phyloP scores from a whole-genome alignment of 805 yeast species.

The Priceomyces medius region DNA sequence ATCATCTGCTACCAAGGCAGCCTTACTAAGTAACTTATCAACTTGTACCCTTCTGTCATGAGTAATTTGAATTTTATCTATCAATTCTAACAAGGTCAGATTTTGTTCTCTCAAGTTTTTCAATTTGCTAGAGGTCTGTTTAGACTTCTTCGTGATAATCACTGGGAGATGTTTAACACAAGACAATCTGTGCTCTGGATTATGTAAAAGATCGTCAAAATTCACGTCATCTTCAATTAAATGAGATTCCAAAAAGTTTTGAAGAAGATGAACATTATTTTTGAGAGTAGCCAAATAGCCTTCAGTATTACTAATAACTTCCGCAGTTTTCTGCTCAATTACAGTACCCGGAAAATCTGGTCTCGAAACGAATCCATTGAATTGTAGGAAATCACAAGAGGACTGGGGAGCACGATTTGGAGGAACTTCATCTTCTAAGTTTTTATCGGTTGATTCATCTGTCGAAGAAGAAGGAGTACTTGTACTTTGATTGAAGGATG shows the following conservation, averaged over 20 bases:
- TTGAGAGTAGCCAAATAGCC: slow-evolving; percentile 25
- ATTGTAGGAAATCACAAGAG: slow-evolving; percentile 9
- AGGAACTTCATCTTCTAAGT: neutral
- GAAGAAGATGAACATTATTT: slow-evolving; percentile 17
- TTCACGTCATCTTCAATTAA: neutral
- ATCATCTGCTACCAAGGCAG: slow-evolving; percentile 16
- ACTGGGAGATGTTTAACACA: slow-evolving; percentile 10
- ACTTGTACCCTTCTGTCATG: slow-evolving; percentile 18
- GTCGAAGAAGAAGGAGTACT: neutral
- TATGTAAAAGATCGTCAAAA: slow-evolving; percentile 9
- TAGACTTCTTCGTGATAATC: slow-evolving; percentile 1
- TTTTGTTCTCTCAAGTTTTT: neutral
- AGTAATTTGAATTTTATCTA: slow-evolving; percentile 13
- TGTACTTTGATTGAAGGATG: neutral
- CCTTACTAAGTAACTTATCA: slow-evolving; percentile 27
- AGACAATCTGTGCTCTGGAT: slow-evolving; percentile 17
- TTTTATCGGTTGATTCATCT: neutral
- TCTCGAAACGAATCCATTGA: slow-evolving; percentile 16
- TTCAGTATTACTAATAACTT: slow-evolving; percentile 23
- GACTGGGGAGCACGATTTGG: neutral
- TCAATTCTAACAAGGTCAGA: slow-evolving; percentile 8
- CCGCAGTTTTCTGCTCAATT: slow-evolving; percentile 16
- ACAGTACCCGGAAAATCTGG: slow-evolving; percentile 7
- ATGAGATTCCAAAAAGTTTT: slow-evolving; percentile 11
- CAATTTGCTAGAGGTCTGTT: neutral